Evolutionary conservation across 2,329 filamentous ascomycete species (phyloP), one percentile per base, ranked within the genome.

Genomic region (Stromatinia cepivora): DNA sequence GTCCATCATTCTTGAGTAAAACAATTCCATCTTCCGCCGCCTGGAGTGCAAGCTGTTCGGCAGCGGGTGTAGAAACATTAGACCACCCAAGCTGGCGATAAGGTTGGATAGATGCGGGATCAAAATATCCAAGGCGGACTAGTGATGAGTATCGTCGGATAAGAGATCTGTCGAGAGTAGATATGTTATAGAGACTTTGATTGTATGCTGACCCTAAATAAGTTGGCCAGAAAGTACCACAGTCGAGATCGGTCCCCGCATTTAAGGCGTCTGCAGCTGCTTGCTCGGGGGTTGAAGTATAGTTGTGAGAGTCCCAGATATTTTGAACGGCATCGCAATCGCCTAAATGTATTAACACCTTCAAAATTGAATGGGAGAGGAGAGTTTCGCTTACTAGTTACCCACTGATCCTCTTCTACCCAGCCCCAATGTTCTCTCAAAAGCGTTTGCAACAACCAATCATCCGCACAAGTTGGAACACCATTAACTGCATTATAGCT

Each of bases 361-460:
- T 3, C 13, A 7, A 4, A 2, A 1, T 1, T 36, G 4, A 13
- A 25, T 8, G n/a, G 3, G 1, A 20, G 4, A 10, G 0, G 3
- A 20, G 22, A 20, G 10, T 17, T 20, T 28, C 22, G 9, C 50
- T 45, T 31, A 67, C 65, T 65, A 8, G 67, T 70, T 6, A 92
- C 83, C 76, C 85, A 90, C 71, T 90, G 86, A 63, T 88, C 83
- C 56, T 86, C 82, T 3, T 84, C 82, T 0, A 83, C 85, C 83
- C 88, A 92, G 56, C 82, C 83, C 86, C 89, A 92, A 74, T 88
- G 85, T 57, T 90, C 84, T 1, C 90, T 83, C 3, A 92, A 81
- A 20, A 92, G 81, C 0, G 85, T 85, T 71, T 88, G 82, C 48
- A 91, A 81, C 0, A 92, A 81, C 72, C 88, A 92, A 0, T 82